Conservation (phyloP, 177 flowering plant genomes). For the Vitis hybrid region DNA sequence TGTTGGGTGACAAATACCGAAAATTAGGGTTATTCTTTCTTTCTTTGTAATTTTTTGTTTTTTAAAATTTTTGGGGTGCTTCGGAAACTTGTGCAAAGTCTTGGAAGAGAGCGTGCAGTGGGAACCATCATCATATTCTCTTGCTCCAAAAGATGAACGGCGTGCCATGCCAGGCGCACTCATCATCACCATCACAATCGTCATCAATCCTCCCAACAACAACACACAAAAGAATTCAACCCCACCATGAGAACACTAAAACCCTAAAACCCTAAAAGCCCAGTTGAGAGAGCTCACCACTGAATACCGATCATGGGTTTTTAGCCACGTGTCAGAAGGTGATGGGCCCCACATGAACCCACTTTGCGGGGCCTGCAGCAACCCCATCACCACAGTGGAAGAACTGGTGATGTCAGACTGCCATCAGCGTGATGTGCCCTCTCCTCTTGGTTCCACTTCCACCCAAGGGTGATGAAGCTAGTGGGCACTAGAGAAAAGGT, state of each 20-base stretch:
- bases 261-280: not conserved
- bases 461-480: not conserved
- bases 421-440: constrained; percentile 31
- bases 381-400: not conserved
- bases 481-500: not conserved
- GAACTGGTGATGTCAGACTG: constrained; percentile 17
- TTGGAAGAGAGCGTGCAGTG: constrained; percentile 46
- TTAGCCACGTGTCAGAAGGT: constrained; percentile 13
- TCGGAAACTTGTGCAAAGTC: too few species aligned
- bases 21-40: constrained; percentile 19
- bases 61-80: too few species aligned
- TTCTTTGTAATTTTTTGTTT: constrained; percentile 2
- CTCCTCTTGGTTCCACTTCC: too few species aligned
- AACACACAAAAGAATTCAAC: not conserved
- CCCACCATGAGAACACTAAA: constrained; percentile 13
- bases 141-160: constrained; percentile 36
- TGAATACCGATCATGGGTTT: not conserved
- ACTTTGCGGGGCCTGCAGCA: constrained; percentile 3
- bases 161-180: constrained; percentile 56
- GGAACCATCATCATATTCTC: constrained; percentile 50
- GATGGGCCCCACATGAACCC: constrained; percentile 1
- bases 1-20: constrained; percentile 30
- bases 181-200: constrained; percentile 46
- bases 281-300: not conserved
- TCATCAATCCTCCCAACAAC: constrained; percentile 10